Percentiles rank a stretch among this genome's conserved stretches.
These are phyloP conservation scores for Alnus glutinosa DNA, from an alignment of 306 rosid genomes.

Conservation along the genomic window DNA sequence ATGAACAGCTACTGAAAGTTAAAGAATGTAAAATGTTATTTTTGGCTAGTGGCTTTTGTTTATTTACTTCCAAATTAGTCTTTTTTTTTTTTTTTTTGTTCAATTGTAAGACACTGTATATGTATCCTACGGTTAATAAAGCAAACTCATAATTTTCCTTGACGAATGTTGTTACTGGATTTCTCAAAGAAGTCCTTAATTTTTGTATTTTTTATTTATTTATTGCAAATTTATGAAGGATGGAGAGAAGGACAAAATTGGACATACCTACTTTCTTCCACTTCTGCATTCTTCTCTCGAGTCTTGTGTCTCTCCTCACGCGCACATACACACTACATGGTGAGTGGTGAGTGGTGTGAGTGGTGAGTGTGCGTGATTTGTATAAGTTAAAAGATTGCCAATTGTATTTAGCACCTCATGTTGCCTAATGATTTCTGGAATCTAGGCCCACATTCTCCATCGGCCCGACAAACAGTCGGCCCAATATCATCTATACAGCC, in stretches of 20 bases:
- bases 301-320: not conserved
- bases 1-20: constrained; percentile 41
- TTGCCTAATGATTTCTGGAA: too few relatives aligned
- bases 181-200: not conserved
- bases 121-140: not conserved
- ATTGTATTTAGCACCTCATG: too few relatives aligned
- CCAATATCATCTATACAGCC: too few relatives aligned
- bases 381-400: too few relatives aligned
- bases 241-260: not conserved
- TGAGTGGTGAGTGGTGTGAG: too few relatives aligned
- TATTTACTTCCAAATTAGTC: constrained; percentile 26
- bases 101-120: not conserved
- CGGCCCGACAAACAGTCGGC: too few relatives aligned
- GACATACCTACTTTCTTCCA: not conserved
- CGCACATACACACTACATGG: not conserved
- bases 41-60: constrained; percentile 34
- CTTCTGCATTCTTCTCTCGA: not conserved
- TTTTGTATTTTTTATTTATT: not conserved
- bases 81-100: not conserved
- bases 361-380: too few relatives aligned
- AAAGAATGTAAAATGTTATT: constrained; percentile 54
- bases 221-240: not conserved
- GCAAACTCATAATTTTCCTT: not conserved
- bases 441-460: too few relatives aligned
- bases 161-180: not conserved